Conservation (phyloP, 306 rosid species). For the Lablab purpureus region DNA sequence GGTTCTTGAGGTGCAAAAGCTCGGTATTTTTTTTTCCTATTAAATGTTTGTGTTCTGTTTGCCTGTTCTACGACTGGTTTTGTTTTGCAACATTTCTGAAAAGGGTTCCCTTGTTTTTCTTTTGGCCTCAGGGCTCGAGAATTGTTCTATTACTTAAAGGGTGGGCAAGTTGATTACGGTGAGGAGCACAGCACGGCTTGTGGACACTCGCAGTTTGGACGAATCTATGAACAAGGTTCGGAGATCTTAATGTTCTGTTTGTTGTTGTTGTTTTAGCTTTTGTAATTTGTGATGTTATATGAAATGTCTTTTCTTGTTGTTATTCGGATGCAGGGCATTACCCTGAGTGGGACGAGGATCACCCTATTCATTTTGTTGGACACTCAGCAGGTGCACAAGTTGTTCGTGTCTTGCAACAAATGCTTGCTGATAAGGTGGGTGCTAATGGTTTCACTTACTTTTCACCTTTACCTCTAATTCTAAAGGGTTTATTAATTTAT, state of each 20-base stretch:
- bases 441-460: not conserved
- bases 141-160: constrained; percentile 94
- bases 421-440: constrained; percentile 95
- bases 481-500: not conserved
- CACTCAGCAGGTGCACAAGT: constrained; percentile 99
- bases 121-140: constrained; percentile 80
- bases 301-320: constrained; percentile 31
- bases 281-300: constrained; percentile 2
- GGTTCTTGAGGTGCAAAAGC: constrained; percentile 9
- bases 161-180: constrained; percentile 94
- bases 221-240: constrained; percentile 82
- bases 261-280: constrained; percentile 4
- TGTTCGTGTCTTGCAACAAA: constrained; percentile 91
- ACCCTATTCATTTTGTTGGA: constrained; percentile 94
- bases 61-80: not conserved
- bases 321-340: constrained; percentile 73
- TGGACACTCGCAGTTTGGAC: constrained; percentile 87
- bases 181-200: constrained; percentile 91
- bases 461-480: not conserved
- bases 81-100: not conserved
- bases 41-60: not conserved
- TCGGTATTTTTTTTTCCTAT: not conserved
- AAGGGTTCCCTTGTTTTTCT: not conserved
- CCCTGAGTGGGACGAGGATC: constrained; percentile 98
- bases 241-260: constrained; percentile 39